Evolutionary conservation across 305 asterid species (phyloP).

Genomic region (Fraxinus paxiana): DNA sequence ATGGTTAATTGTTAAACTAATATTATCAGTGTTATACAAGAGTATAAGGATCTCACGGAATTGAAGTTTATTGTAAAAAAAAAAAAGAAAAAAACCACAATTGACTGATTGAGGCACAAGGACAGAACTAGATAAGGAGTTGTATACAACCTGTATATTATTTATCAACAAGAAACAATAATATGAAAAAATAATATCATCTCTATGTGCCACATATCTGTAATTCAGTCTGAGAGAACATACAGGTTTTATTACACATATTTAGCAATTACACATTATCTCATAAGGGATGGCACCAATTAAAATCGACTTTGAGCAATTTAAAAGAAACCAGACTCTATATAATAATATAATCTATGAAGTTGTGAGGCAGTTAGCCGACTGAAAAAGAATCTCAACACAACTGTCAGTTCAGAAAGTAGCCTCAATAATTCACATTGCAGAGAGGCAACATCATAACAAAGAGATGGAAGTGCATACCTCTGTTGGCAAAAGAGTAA

Average conservation of each 20-base stretch:
- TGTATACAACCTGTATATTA: not conserved
- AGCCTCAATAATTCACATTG: not conserved
- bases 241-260: not conserved
- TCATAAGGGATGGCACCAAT: not conserved
- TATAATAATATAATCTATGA: not conserved
- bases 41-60: not conserved
- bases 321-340: not conserved
- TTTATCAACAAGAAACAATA: not conserved
- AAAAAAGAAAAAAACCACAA: not conserved
- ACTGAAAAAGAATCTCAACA: not conserved
- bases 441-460: slow-evolving; percentile 9
- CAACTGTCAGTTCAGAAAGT: not conserved
- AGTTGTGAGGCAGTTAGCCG: not conserved
- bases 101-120: not conserved
- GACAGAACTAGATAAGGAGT: not conserved
- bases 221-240: not conserved
- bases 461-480: slow-evolving; percentile 34
- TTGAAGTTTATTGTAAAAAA: not conserved
- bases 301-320: not conserved
- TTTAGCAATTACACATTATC: not conserved
- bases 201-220: not conserved
- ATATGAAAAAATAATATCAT: not conserved
- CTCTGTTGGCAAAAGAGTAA: slow-evolving; percentile 89
- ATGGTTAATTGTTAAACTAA: not conserved
- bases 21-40: not conserved